Conservation (phyloP, 768 basidiomycete species). For the Mrakia frigida region DNA sequence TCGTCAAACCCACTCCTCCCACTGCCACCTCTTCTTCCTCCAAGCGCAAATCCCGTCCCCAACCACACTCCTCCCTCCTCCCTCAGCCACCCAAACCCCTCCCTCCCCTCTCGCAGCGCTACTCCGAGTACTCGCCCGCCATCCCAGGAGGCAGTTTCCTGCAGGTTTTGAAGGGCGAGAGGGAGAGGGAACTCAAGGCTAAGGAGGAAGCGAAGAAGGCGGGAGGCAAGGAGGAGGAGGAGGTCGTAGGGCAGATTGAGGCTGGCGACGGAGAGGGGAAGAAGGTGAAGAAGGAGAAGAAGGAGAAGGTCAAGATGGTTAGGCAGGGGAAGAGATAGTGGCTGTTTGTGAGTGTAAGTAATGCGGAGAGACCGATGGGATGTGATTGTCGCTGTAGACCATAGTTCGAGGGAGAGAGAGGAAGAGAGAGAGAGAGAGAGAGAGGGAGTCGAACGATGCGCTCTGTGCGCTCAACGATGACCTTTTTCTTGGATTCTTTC, state of each 20-base stretch:
- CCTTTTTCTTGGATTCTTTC: too few relatives aligned
- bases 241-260: neutral
- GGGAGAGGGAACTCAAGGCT: slow-evolving; percentile 7
- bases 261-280: slow-evolving; percentile 4
- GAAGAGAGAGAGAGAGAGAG: too few relatives aligned
- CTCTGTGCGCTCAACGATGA: too few relatives aligned
- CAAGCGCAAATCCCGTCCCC: neutral
- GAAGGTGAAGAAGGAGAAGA: slow-evolving; percentile 32
- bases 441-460: too few relatives aligned
- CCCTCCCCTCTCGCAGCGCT: slow-evolving; percentile 9
- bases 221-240: slow-evolving; percentile 7
- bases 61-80: neutral
- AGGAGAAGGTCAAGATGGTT: slow-evolving; percentile 33
- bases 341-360: too few relatives aligned
- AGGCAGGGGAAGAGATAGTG: slow-evolving; percentile 29
- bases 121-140: slow-evolving; percentile 24
- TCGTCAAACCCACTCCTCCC: neutral
- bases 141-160: slow-evolving; percentile 22
- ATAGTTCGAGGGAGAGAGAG: too few relatives aligned
- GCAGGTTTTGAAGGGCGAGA: slow-evolving; percentile 16
- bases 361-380: too few relatives aligned
- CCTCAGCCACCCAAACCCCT: slow-evolving; percentile 15
- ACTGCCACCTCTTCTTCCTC: neutral
- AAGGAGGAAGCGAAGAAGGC: slow-evolving; percentile 17
- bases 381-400: too few relatives aligned